Evolutionary conservation across 352 stramenopile species (phyloP).

Genomic region (Thalassiosira livingstoniorum): DNA sequence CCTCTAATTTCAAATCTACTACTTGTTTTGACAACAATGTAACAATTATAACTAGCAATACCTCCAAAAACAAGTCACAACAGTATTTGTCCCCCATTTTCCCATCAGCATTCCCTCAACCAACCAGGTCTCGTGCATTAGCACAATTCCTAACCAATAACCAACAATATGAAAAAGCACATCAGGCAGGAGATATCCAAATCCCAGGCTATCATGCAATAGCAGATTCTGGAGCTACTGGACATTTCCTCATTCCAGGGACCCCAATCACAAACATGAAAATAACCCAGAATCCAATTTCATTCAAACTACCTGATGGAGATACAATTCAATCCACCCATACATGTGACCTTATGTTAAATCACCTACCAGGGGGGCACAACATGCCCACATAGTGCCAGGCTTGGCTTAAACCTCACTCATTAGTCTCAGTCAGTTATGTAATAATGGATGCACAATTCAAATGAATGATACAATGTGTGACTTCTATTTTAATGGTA

Average conservation of each 20-base stretch:
- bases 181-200: neutral
- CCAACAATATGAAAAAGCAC: neutral
- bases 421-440: slow-evolving; percentile 24
- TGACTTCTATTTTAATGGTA: slow-evolving; percentile 11
- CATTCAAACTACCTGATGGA: slow-evolving; percentile 29
- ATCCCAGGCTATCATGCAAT: neutral
- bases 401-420: slow-evolving; percentile 28
- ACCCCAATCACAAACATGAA: slow-evolving; percentile 25
- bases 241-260: slow-evolving; percentile 32
- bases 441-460: slow-evolving; percentile 41
- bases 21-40: neutral
- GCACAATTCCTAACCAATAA: neutral
- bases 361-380: slow-evolving; percentile 7
- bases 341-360: slow-evolving; percentile 33
- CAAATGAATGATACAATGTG: slow-evolving; percentile 16
- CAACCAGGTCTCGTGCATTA: neutral
- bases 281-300: slow-evolving; percentile 10
- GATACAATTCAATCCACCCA: slow-evolving; percentile 24
- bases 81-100: too few relatives aligned
- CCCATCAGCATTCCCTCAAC: too few relatives aligned
- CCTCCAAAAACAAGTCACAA: neutral
- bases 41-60: neutral
- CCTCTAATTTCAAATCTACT: too few relatives aligned
- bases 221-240: slow-evolving; percentile 32
- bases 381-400: slow-evolving; percentile 40